These are phyloP conservation scores for Eruca vesicaria DNA, from an alignment of 441 rosid genomes.

Conservation along the genomic window DNA sequence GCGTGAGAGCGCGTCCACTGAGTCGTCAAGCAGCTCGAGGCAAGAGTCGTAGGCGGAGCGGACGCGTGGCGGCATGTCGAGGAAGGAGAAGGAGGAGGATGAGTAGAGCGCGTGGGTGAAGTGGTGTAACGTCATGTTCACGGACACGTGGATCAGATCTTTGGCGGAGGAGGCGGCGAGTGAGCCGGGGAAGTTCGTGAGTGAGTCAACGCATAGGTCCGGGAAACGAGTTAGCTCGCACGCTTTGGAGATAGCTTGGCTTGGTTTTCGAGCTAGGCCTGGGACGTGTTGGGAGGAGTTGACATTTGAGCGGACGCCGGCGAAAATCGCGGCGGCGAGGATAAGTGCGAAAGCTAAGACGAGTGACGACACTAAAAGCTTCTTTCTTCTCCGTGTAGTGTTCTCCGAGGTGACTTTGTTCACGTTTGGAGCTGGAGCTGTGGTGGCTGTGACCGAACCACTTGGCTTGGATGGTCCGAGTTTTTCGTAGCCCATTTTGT, in stretches of 20 bases:
- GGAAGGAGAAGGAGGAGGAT: constrained; percentile 46
- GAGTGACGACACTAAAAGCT: constrained; percentile 45
- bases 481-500: constrained; percentile 55
- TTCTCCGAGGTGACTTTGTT: constrained; percentile 6
- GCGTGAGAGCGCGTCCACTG: constrained; percentile 70
- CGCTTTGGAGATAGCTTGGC: constrained; percentile 63
- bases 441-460: constrained; percentile 20
- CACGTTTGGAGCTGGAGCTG: background rate
- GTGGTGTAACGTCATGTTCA: constrained; percentile 87
- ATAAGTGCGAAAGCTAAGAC: constrained; percentile 42
- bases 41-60: constrained; percentile 85
- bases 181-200: constrained; percentile 67
- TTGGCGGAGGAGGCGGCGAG: constrained; percentile 46
- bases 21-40: constrained; percentile 80
- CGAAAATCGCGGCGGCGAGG: constrained; percentile 61
- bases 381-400: constrained; percentile 5
- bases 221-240: constrained; percentile 72
- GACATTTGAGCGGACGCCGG: constrained; percentile 40
- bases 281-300: constrained; percentile 25
- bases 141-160: constrained; percentile 86
- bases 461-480: constrained; percentile 51
- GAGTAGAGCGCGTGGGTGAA: constrained; percentile 69
- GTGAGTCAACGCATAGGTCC: constrained; percentile 63
- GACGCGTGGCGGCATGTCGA: constrained; percentile 55
- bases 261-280: constrained; percentile 53